Conservation (phyloP, 176 grass and related monocot species). For the Pontederia paniculata region DNA sequence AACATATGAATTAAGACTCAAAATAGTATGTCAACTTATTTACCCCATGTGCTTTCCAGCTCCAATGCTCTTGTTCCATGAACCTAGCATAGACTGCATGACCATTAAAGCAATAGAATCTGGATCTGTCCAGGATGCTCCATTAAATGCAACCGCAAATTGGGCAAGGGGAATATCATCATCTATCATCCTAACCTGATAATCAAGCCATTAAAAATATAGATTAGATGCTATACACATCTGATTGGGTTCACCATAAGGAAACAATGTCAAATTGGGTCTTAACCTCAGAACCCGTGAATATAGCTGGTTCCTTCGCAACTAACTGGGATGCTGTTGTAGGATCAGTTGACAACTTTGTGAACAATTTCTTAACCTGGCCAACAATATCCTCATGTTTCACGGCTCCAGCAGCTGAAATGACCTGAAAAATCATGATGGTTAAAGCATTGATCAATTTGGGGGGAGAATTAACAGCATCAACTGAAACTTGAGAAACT, state of each 20-base stretch:
- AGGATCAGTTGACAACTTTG: slow-evolving; percentile 60
- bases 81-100: slow-evolving; percentile 95
- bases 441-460: background rate
- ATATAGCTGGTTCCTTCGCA: slow-evolving; percentile 55
- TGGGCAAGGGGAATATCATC: slow-evolving; percentile 92
- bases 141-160: slow-evolving; percentile 90
- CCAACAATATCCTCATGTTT: slow-evolving; percentile 88
- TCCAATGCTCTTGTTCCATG: slow-evolving; percentile 70
- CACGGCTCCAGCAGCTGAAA: slow-evolving; percentile 74
- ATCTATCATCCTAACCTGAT: slow-evolving; percentile 83
- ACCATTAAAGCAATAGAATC: slow-evolving; percentile 98
- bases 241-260: background rate
- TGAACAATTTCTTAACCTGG: slow-evolving; percentile 61
- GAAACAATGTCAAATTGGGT: background rate
- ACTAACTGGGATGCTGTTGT: slow-evolving; percentile 64
- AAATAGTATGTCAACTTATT: slow-evolving; percentile 11
- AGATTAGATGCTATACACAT: slow-evolving; percentile 8
- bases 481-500: background rate
- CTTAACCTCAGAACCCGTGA: slow-evolving; percentile 90
- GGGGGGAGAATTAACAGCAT: background rate
- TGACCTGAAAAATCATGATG: slow-evolving; percentile 45
- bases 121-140: slow-evolving; percentile 76
- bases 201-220: background rate
- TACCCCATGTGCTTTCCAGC: slow-evolving; percentile 94
- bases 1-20: background rate